Percentiles rank a stretch among this genome's conserved stretches.
Conservation (phyloP, 2,329 filamentous ascomycete species). For the Aphanocladium album region DNA sequence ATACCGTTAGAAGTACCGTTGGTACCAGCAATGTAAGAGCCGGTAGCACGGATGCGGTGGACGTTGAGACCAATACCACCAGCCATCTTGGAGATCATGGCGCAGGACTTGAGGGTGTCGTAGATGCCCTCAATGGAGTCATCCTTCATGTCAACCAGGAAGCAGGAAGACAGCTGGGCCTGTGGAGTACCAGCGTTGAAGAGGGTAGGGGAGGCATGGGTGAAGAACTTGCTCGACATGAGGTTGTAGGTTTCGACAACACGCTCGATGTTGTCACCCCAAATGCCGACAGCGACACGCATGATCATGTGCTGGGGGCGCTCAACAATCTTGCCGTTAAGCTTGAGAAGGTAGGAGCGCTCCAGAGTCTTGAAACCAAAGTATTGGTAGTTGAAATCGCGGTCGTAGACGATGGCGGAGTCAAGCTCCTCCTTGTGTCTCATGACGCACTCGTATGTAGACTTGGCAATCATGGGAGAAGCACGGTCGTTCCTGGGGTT, state of each 20-base stretch:
- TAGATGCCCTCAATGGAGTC: constrained; percentile 99
- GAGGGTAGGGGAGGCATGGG: constrained; percentile 92
- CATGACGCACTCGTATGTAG: constrained; percentile 90
- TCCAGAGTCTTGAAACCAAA: constrained; percentile 99
- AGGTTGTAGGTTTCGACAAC: constrained; percentile 97
- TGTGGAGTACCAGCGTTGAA: constrained; percentile 97
- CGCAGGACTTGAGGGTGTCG: constrained; percentile 97
- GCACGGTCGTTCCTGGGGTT: constrained; percentile 83
- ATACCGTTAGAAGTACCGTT: constrained; percentile 98
- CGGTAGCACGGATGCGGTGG: constrained; percentile 93
- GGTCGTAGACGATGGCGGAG: constrained; percentile 97
- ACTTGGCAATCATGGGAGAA: constrained; percentile 91
- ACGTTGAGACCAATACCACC: constrained; percentile 96
- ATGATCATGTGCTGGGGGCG: constrained; percentile 99
- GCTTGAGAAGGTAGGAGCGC: constrained; percentile 92
- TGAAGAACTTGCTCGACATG: constrained; percentile 99
- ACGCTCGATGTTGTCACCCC: constrained; percentile 89
- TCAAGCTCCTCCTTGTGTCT: constrained; percentile 95
- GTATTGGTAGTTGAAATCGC: constrained; percentile 99
- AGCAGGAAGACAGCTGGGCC: constrained; percentile 93
- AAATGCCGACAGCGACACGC: constrained; percentile 96
- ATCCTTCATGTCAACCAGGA: constrained; percentile 99
- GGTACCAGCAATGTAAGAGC: constrained; percentile 96
- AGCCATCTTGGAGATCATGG: constrained; percentile 99
- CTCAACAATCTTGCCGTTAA: constrained; percentile 94